Percentiles rank a stretch among this genome's conserved stretches.
Evolutionary conservation across 2,329 filamentous ascomycete species (phyloP).

Genomic region (Calonectria pteridis): DNA sequence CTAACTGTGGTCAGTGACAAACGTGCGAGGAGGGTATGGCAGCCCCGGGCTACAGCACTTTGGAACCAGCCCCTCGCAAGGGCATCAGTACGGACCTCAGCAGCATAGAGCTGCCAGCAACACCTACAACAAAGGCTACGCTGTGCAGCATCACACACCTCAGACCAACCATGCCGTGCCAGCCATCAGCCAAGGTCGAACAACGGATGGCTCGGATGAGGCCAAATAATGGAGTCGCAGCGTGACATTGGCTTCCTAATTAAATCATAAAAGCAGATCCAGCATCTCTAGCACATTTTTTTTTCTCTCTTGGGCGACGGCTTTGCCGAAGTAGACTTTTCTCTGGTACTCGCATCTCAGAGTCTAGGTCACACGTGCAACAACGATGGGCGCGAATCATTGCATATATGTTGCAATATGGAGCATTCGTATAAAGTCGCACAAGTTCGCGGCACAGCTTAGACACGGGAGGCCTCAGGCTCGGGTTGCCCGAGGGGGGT

Average conservation of each 20-base stretch:
- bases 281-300: constrained; percentile 38
- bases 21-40: constrained; percentile 71
- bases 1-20: constrained; percentile 67
- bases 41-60: constrained; percentile 72
- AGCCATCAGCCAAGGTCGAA: constrained; percentile 47
- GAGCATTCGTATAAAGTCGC: constrained; percentile 37
- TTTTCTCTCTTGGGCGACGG: constrained; percentile 37
- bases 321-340: constrained; percentile 39
- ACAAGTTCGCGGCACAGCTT: constrained; percentile 32
- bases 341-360: constrained; percentile 39
- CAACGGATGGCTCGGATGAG: constrained; percentile 58
- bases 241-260: constrained; percentile 26
- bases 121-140: constrained; percentile 66
- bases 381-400: constrained; percentile 36
- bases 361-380: constrained; percentile 36
- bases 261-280: constrained; percentile 36
- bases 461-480: constrained; percentile 36
- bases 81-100: constrained; percentile 71
- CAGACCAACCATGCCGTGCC: constrained; percentile 52
- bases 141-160: constrained; percentile 57
- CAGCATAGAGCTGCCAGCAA: constrained; percentile 68
- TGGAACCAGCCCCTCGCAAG: constrained; percentile 74
- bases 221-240: constrained; percentile 53
- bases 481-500: constrained; percentile 25
- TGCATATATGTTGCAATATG: constrained; percentile 39